Conservation (phyloP, 2,329 filamentous ascomycete genomes). For the Stromatinia cepivora region DNA sequence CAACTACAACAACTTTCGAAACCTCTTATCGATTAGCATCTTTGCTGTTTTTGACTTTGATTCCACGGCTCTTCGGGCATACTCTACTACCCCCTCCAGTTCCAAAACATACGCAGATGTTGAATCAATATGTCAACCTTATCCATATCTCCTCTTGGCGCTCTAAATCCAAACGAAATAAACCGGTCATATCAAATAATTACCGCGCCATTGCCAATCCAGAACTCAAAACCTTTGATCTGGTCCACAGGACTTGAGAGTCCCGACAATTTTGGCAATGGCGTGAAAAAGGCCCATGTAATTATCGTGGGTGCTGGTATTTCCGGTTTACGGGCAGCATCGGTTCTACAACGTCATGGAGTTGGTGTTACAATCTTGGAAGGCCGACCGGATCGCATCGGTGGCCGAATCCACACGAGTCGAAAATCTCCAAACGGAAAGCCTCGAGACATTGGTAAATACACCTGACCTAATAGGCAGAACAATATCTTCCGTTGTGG, state of each 20-base stretch:
- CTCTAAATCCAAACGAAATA: constrained; percentile 39
- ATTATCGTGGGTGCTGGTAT: constrained; percentile 58
- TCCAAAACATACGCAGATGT: constrained; percentile 36
- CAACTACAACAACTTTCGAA: not conserved
- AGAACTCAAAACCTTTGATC: constrained; percentile 14
- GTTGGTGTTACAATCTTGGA: constrained; percentile 57
- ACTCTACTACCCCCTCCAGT: not conserved
- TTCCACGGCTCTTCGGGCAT: constrained; percentile 7
- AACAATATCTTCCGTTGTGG: constrained; percentile 39
- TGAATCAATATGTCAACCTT: constrained; percentile 40
- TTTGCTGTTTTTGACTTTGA: constrained; percentile 10
- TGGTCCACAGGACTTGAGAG: constrained; percentile 29
- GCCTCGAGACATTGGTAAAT: constrained; percentile 45
- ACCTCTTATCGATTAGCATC: not conserved
- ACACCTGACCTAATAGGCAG: constrained; percentile 38
- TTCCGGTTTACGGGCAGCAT: constrained; percentile 56
- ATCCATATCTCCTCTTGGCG: constrained; percentile 39
- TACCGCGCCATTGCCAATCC: constrained; percentile 24
- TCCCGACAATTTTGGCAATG: constrained; percentile 22
- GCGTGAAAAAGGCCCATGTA: constrained; percentile 44
- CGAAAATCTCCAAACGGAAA: constrained; percentile 38
- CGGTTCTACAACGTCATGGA: constrained; percentile 54
- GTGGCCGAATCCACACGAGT: constrained; percentile 49
- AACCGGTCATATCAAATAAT: constrained; percentile 29
- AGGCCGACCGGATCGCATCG: constrained; percentile 52